Evolutionary conservation across 2,329 filamentous ascomycete genomes (phyloP).

Genomic region (Alternaria sp.): DNA sequence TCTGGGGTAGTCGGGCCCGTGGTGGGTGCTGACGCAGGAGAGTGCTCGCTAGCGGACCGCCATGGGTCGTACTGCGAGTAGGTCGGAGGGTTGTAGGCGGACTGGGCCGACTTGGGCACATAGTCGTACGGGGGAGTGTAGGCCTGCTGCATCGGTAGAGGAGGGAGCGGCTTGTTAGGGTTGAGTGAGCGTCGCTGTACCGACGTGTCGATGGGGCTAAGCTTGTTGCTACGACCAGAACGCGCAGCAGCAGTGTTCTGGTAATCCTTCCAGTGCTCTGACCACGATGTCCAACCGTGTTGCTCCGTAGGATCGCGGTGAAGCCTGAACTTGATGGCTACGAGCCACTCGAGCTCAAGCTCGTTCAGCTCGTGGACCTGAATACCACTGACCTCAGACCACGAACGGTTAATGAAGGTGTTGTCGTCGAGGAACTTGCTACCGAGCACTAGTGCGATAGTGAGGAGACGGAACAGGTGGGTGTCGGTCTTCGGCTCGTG

Average conservation of each 20-base stretch:
- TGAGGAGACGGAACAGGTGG: slow-evolving; percentile 87
- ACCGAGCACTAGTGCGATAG: slow-evolving; percentile 82
- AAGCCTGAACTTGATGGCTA: slow-evolving; percentile 82
- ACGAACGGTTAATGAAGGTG: slow-evolving; percentile 96
- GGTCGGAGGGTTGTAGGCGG: slow-evolving; percentile 47
- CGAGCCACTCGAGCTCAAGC: slow-evolving; percentile 88
- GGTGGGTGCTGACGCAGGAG: slow-evolving; percentile 63
- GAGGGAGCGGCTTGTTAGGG: slow-evolving; percentile 56
- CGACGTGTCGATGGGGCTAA: slow-evolving; percentile 72
- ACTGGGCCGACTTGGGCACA: slow-evolving; percentile 48
- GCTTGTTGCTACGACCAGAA: slow-evolving; percentile 51
- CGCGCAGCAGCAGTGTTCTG: slow-evolving; percentile 59
- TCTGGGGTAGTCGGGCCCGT: slow-evolving; percentile 65
- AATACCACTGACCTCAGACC: slow-evolving; percentile 94
- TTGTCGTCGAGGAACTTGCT: slow-evolving; percentile 98
- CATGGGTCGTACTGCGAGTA: slow-evolving; percentile 55
- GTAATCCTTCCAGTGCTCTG: slow-evolving; percentile 72
- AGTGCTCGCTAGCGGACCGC: slow-evolving; percentile 55
- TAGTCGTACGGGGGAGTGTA: slow-evolving; percentile 49
- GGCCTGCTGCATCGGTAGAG: slow-evolving; percentile 52
- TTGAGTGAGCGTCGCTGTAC: slow-evolving; percentile 62
- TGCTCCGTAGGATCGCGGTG: slow-evolving; percentile 84
- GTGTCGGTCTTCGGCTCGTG: slow-evolving; percentile 62
- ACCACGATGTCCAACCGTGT: slow-evolving; percentile 74
- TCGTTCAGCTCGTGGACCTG: slow-evolving; percentile 83